Base-by-base conservation (phyloP, 495 filamentous ascomycete species). In the Penicillium desertorum region DNA sequence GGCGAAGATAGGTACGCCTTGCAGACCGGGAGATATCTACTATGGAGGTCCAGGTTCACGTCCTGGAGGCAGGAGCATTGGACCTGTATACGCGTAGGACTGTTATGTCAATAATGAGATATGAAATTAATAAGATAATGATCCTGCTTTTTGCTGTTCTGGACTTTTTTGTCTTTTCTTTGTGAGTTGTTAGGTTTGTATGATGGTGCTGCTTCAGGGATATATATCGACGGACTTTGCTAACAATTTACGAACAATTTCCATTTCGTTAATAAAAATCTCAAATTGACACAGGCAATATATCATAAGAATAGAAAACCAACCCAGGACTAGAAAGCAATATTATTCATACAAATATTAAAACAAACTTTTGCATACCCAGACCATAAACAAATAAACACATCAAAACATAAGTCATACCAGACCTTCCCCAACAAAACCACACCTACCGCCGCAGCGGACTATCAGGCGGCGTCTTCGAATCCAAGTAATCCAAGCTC, bases 351-450 rank as follows among this genome's bases (percentile, higher is more conserved):
- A 50, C 47, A 50, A 16, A 25, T 37, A 37, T 16, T 23, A 17
- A 50, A 25, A 37, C 19, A 50, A 49, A 56, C 54, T 56, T 56
- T 49, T 56, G 4, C 14, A 5, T 37, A 39, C 16, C 16, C 36
- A 39, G 6, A 17, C 16, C 36, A 47, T 47, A 9, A 47, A 6
- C 4, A 37, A 14, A 37, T n/a, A 1, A 1, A 36, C 45, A 32
- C 45, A 50, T 50, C 2, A 50, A 48, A 32, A 14, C 50, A 16
- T 43, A 53, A 53, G 23, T 44, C 51, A 30, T 53, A 20, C 14
- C 34, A 17, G 11, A 8, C n/a, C 27, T 12, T 10, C 0, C 14
- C 1, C 5, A 6, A 6, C 5, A 37, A n/a, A 46, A 45, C 36
- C 27, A 34, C 25, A 14, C 11, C 10, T 19, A 29, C 16, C 41